Evolutionary conservation across 495 filamentous ascomycete genomes (phyloP).

Genomic region (Aspergillus saccharolyticus): DNA sequence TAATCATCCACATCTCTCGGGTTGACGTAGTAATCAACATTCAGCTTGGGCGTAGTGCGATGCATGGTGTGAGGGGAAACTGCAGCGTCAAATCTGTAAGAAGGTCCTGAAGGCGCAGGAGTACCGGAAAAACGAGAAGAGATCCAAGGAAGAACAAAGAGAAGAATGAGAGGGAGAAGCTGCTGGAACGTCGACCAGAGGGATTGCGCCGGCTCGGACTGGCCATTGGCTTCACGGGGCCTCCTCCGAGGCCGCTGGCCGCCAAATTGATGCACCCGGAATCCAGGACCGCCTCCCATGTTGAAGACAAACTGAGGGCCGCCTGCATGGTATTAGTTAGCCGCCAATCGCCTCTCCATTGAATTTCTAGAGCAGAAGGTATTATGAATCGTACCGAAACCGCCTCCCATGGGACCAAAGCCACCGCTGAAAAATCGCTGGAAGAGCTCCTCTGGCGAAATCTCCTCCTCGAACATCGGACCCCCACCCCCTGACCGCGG

Average conservation of each 20-base stretch:
- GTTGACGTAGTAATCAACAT: slow-evolving; percentile 79
- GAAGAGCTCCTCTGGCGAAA: slow-evolving; percentile 95
- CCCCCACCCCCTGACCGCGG: slow-evolving; percentile 43
- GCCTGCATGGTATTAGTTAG: slow-evolving; percentile 50
- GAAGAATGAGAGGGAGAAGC: slow-evolving; percentile 78
- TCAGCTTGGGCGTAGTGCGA: slow-evolving; percentile 63
- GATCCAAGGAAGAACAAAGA: slow-evolving; percentile 84
- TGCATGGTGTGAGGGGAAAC: slow-evolving; percentile 64
- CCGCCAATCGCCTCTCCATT: slow-evolving; percentile 6
- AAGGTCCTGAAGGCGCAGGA: slow-evolving; percentile 55
- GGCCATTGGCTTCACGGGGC: slow-evolving; percentile 58
- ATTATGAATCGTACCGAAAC: slow-evolving; percentile 50
- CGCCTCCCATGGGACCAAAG: slow-evolving; percentile 50
- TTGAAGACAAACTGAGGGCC: slow-evolving; percentile 90
- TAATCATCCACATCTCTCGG: slow-evolving; percentile 70
- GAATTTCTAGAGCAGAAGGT: not conserved
- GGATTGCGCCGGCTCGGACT: slow-evolving; percentile 46
- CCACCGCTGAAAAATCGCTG: slow-evolving; percentile 83
- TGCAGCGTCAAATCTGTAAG: slow-evolving; percentile 64
- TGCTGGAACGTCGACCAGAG: slow-evolving; percentile 46
- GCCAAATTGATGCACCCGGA: slow-evolving; percentile 84
- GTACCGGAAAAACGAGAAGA: slow-evolving; percentile 69
- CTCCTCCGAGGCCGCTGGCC: slow-evolving; percentile 61
- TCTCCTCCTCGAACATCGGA: slow-evolving; percentile 77
- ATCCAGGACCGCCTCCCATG: slow-evolving; percentile 73